Evolutionary conservation across 129 eudicot genomes (phyloP), one percentile per base, ranked within the genome.

Genomic region (Artemisia annua): DNA sequence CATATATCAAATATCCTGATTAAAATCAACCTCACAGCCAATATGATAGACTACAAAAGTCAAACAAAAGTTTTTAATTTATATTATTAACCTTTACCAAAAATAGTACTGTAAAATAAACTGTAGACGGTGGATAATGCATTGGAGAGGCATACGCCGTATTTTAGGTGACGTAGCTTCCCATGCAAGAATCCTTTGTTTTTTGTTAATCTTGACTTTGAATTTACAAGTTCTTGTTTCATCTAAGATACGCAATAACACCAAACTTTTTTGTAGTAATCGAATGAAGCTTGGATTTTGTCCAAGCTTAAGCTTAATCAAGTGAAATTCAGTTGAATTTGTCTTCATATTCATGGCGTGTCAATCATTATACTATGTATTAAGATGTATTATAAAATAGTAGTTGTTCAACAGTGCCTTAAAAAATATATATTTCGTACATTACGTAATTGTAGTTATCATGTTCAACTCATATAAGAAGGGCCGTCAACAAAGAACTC

Each of bases 151-250:
- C 56, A 46, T 59, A 75, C 92, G 96, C 78, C 90, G 90, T 73
- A 83, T 80, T 83, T 81, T 1, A 48, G 90, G 97, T 88, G 96
- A 91, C 95, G 89, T 88, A 84, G 95, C 95, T 87, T 88, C 69
- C 81, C 89, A 84, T 76, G 87, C 97, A 84, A 82, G 84, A 71
- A 66, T 76, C 79, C 77, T 49, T 61, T 14, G n/a, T 66, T 66
- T 46, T 8, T 72, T 44, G 26, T 53, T 16, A 63, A 64, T 54
- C 32, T 70, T 19, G 12, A 70, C 66, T 13, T 53, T 20, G 39
- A 39, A 57, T 39, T 69, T 9, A 69, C 64, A 4, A 56, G 11
- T 46, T n/a, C 52, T 65, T 35, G 9, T 6, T 7, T 39, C 46
- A 39, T 7, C 7, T 39, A 7, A 39, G 2, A 7, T 39, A 7